A percentile compares a stretch with the other conserved stretches of the same genome.
Conservation (phyloP, 305 asterid species). For the Withania somnifera region DNA sequence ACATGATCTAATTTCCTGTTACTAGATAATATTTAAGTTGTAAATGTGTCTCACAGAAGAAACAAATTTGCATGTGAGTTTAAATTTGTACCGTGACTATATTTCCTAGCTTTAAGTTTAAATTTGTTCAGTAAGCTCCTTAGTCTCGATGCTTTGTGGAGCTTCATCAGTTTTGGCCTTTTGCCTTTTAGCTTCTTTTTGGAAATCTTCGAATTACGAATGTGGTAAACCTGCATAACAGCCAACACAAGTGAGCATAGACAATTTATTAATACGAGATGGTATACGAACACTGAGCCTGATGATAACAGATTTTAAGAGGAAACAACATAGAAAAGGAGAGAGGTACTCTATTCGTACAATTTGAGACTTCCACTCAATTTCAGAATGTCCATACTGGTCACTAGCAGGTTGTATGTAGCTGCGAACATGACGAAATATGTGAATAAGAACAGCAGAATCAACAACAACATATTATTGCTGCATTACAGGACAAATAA, state of each 20-base stretch:
- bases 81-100: not conserved
- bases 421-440: conserved; percentile 60
- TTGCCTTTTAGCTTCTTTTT: conserved; percentile 22
- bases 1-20: too few relatives aligned
- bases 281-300: not conserved
- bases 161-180: conserved; percentile 7
- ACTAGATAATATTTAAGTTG: too few relatives aligned
- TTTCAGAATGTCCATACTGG: conserved; percentile 31
- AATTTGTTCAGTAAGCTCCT: not conserved
- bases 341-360: too few relatives aligned
- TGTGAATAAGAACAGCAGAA: conserved; percentile 87
- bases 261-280: not conserved
- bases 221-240: conserved; percentile 45
- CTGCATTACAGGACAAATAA: conserved; percentile 27
- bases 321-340: not conserved
- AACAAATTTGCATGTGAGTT: too few relatives aligned
- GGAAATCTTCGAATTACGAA: conserved; percentile 26
- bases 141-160: not conserved
- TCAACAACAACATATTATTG: conserved; percentile 94
- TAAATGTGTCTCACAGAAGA: too few relatives aligned
- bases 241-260: not conserved
- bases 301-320: not conserved
- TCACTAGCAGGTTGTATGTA: conserved; percentile 33
- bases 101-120: not conserved
- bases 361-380: conserved; percentile 82